Base-by-base conservation (phyloP, 169 alveolate genomes). In the Plasmodium relictum region DNA sequence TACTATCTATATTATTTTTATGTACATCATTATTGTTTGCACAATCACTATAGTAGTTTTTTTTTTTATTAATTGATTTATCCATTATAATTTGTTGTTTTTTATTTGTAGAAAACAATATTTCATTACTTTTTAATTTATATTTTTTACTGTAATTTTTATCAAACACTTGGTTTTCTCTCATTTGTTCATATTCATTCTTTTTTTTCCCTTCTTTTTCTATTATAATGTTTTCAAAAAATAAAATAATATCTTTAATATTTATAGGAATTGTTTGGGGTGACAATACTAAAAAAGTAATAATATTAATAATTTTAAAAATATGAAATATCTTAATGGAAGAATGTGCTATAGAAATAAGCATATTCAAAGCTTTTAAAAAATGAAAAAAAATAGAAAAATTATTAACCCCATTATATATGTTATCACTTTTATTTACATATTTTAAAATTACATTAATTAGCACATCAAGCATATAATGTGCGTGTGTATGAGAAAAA, bases 401-500 rank as follows among this genome's bases (percentile, higher is more conserved):
- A 44, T 83, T 54, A 68, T 68, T 45, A 39, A 39, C 39, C 18
- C 50, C 22, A 44, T 69, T 71, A 54, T 54, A 24, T 12, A 31
- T 26, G 68, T 18, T 59, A 45, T 68, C 42, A 69, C 31, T 58
- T 12, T 54, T 83, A 83, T 58, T 83, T 68, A 68, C 91, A 59
- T 83, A 83, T 66, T 69, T 83, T 45, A 68, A 66, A 83, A 83
- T 83, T 8, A 83, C 68, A 24, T 83, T 72, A 3, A 83, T 68
- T 56, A 83, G 26, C 10, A 83, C 83, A 83, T 83, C 91, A 26
- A 83, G 63, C 83, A 69, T 69, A 37, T 83, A 83, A 54, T 83
- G 83, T 0, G 91, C 83, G 54, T 83, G 91, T 2, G 91, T 83
- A 41, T 83, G 56, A 14, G 83, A 56, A 83, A 83, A 83, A 52